Base-by-base conservation (phyloP, 805 yeast species). In the Sporopachydermia lactativora region DNA sequence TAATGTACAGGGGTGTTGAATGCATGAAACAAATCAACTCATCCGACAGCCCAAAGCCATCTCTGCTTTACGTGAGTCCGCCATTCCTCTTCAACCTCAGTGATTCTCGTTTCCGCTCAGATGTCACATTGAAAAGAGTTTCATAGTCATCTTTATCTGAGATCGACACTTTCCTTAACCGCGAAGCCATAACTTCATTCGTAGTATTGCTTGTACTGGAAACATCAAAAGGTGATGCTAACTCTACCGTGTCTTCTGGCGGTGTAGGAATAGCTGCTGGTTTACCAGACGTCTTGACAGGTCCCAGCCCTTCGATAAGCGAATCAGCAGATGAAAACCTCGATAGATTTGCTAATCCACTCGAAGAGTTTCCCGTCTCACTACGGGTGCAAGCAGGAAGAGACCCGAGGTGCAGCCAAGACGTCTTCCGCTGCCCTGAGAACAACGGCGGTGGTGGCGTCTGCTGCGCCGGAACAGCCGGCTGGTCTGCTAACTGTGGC, bases 91-190 rank as follows among this genome's bases (percentile, higher is more conserved):
- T 71, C 49, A 70, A 51, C 43, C 70, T 66, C 45, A 71, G 51
- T 46, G 71, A 64, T 45, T 71, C 75, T 47, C 77, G 64, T 51
- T 71, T 71, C 44, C 76, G 59, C 45, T 66, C 66, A 18, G 70
- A 64, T 1, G 75, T 71, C 18, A 62, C 68, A 45, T 70, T 70
- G 48, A 49, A 55, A 35, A 58, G 42, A 3, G 46, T 43, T 17
- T 50, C 57, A 16, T 54, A 54, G 13, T 51, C 42, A 28, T 44
- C 40, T 24, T 24, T 24, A 8, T 24, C 31, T 8, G 13, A 8
- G n/a, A 24, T 24, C 13, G 31, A 24, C 8, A 24, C 31, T n/a
- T 24, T 24, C n/a, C 31, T 8, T 24, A 24, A 24, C 31, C n/a
- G 8, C n/a, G 31, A 8, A n/a, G n/a, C n/a, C 31, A 24, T n/a